Percentiles rank a stretch among this genome's conserved stretches.
Conservation (phyloP, 106 monocot genomes). For the Dendrobium huoshanense region DNA sequence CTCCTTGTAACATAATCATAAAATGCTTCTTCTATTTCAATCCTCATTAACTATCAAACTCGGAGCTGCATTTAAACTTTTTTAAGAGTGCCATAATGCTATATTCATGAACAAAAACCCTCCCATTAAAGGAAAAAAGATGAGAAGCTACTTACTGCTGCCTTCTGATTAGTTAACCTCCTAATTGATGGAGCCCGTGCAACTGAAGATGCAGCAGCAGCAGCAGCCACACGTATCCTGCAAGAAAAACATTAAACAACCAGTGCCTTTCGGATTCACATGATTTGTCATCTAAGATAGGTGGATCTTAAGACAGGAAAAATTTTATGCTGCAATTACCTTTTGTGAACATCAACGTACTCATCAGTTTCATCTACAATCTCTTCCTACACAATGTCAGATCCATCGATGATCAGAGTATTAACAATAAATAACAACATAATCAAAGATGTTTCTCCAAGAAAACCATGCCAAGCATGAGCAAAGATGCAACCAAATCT, state of each 20-base stretch:
- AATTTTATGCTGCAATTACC: conserved; percentile 28
- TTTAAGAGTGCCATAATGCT: not conserved
- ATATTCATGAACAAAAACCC: not conserved
- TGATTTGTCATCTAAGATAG: not conserved
- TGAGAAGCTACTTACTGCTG: conserved; percentile 36
- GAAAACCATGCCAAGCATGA: not conserved
- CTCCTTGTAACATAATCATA: not conserved
- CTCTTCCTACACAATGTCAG: conserved; percentile 66
- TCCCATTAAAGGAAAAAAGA: not conserved
- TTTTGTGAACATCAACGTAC: conserved; percentile 98
- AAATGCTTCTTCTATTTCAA: not conserved
- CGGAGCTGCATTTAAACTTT: too few relatives aligned
- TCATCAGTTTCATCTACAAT: conserved; percentile 99
- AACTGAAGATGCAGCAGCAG: conserved; percentile 88
- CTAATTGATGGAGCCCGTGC: conserved; percentile 86
- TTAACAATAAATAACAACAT: not conserved
- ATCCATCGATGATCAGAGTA: conserved; percentile 1
- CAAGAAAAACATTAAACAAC: conserved; percentile 9
- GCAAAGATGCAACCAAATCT: not conserved
- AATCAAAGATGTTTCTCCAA: not conserved
- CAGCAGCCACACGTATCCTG: conserved; percentile 98
- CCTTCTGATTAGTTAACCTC: conserved; percentile 67
- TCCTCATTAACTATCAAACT: too few relatives aligned
- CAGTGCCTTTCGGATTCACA: conserved; percentile 3
- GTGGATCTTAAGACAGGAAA: not conserved